Conservation (phyloP, 768 basidiomycete species). For the Lactarius psammicola region DNA sequence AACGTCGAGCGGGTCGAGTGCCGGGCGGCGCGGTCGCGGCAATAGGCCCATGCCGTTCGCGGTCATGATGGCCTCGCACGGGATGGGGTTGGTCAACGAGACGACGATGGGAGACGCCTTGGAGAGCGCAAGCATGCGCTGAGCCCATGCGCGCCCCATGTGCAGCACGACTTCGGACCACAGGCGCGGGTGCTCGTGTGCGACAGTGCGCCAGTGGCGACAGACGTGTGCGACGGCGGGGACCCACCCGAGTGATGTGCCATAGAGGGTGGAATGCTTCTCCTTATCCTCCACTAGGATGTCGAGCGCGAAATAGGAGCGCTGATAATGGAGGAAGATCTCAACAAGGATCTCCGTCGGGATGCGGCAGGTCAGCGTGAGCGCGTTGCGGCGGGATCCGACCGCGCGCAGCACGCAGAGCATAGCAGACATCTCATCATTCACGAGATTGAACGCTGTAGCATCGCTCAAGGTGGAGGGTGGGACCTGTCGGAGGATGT, state of each 20-base stretch:
- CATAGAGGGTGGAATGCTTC: not conserved
- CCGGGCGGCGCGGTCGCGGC: not conserved
- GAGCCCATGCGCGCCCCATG: conserved; percentile 15
- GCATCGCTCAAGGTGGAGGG: conserved; percentile 10
- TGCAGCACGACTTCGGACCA: conserved; percentile 14
- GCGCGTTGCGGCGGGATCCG: conserved; percentile 20
- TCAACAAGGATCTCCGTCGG: conserved; percentile 21
- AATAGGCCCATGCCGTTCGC: not conserved
- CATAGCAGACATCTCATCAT: conserved; percentile 22
- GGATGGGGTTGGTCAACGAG: not conserved
- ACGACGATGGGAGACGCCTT: conserved; percentile 16
- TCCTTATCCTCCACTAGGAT: not conserved
- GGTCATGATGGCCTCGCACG: conserved; percentile 5
- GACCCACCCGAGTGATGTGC: conserved; percentile 14
- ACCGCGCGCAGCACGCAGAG: conserved; percentile 13
- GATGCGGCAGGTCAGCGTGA: conserved; percentile 21
- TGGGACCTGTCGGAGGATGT: conserved; percentile 15
- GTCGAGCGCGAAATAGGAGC: not conserved
- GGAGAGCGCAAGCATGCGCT: conserved; percentile 17
- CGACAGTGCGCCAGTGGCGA: conserved; percentile 21
- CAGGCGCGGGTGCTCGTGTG: conserved; percentile 14
- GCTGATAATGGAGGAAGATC: conserved; percentile 24
- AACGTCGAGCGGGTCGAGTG: conserved; percentile 12
- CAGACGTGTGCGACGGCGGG: conserved; percentile 22
- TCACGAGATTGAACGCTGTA: conserved; percentile 7